phyloP scores from a whole-genome alignment of 1,139 yeast genomes.

The Saccharomycopsis crataegensis region DNA sequence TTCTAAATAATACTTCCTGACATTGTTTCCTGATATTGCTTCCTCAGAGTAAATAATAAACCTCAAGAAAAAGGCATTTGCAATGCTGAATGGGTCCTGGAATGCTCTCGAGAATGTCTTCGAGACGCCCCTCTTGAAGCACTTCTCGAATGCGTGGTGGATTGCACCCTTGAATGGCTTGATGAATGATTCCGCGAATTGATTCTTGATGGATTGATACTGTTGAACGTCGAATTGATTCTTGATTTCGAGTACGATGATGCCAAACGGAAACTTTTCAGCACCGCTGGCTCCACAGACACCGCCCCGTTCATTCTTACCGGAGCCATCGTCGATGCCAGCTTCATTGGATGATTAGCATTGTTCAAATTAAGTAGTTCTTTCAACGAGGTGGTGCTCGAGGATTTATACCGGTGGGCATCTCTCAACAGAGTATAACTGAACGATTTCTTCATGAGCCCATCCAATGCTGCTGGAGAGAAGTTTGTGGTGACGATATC shows the following conservation, averaged over 20 bases:
- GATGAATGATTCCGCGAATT: slow-evolving; percentile 11
- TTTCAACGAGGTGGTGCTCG: slow-evolving; percentile 2
- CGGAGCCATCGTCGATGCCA: background rate
- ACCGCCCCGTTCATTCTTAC: slow-evolving; percentile 10
- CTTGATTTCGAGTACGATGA: slow-evolving; percentile 2
- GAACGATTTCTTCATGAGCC: slow-evolving; percentile 5
- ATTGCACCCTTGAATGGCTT: slow-evolving; percentile 1
- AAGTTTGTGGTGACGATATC: too few relatives aligned
- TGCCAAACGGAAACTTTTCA: slow-evolving; percentile 3
- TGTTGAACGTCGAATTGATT: slow-evolving; percentile 9
- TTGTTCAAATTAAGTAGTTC: background rate
- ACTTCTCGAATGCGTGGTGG: slow-evolving; percentile 3
- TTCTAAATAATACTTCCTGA: too few relatives aligned
- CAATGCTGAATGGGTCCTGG: too few relatives aligned
- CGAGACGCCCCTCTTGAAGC: slow-evolving; percentile 6
- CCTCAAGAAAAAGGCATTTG: too few relatives aligned
- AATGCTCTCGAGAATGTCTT: background rate
- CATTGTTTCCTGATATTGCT: background rate
- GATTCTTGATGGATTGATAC: slow-evolving; percentile 18
- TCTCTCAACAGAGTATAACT: slow-evolving; percentile 4
- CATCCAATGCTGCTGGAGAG: background rate
- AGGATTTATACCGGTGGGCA: background rate
- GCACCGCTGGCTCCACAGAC: slow-evolving; percentile 9
- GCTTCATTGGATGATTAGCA: background rate
- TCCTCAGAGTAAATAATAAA: too few relatives aligned